These are phyloP conservation scores for Nyssa sinensis DNA, from an alignment of 148 eudicot species.

Conservation along the genomic window DNA sequence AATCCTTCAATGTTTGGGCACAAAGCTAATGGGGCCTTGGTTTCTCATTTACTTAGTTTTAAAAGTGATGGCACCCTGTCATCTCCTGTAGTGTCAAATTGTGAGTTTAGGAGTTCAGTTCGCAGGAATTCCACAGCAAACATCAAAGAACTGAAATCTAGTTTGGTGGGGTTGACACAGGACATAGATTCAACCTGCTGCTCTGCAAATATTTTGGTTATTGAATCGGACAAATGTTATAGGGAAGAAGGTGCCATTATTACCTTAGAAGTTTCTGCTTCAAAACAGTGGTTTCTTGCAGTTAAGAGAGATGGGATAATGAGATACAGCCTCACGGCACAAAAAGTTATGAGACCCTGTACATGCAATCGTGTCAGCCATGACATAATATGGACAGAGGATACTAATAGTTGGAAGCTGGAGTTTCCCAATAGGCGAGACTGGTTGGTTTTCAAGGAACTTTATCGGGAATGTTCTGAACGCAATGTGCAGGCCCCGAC, in stretches of 20 bases:
- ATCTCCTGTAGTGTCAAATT: slow-evolving; percentile 18
- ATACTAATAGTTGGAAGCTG: slow-evolving; percentile 63
- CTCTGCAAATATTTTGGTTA: slow-evolving; percentile 56
- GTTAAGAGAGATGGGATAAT: slow-evolving; percentile 53
- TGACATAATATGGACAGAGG: slow-evolving; percentile 61
- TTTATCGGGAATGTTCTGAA: slow-evolving; percentile 69
- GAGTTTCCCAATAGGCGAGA: slow-evolving; percentile 78
- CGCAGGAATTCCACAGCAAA: slow-evolving; percentile 25
- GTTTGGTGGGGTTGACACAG: slow-evolving; percentile 28
- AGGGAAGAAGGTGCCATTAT: slow-evolving; percentile 63
- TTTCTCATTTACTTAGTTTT: slow-evolving; percentile 24
- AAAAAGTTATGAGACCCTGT: slow-evolving; percentile 58
- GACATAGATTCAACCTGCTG: slow-evolving; percentile 51
- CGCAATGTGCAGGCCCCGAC: slow-evolving; percentile 44
- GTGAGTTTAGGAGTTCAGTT: slow-evolving; percentile 33
- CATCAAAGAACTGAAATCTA: slow-evolving; percentile 32
- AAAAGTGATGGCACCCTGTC: slow-evolving; percentile 21
- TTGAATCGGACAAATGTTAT: slow-evolving; percentile 69
- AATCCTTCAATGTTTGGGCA: slow-evolving; percentile 41
- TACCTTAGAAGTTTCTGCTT: slow-evolving; percentile 46
- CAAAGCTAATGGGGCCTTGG: slow-evolving; percentile 33
- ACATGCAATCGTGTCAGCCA: slow-evolving; percentile 57
- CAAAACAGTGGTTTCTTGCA: slow-evolving; percentile 63
- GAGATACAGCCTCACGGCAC: slow-evolving; percentile 38
- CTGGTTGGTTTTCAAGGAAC: slow-evolving; percentile 77